phyloP scores from a whole-genome alignment of 306 rosid species.

The Prunus fruticosa region DNA sequence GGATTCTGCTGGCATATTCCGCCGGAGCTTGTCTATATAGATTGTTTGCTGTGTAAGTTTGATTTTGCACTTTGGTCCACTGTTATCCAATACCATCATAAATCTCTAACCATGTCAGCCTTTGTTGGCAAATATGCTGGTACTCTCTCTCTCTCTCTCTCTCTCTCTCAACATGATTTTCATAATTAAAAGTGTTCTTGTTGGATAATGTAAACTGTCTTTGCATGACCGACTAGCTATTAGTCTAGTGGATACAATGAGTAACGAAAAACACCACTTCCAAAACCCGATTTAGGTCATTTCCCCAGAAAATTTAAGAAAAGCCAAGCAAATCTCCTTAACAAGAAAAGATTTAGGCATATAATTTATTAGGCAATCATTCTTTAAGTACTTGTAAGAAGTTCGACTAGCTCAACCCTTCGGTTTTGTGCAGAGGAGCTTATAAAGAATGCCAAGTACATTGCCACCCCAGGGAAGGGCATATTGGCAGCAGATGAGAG shows the following conservation, averaged over 20 bases:
- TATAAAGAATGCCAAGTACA: conserved; percentile 79
- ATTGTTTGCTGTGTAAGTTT: conserved; percentile 21
- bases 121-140: conserved; percentile 93
- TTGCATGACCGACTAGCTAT: too few relatives aligned
- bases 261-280: neutral
- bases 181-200: neutral
- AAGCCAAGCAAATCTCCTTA: neutral
- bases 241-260: neutral
- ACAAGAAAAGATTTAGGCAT: neutral
- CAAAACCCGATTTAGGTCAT: neutral
- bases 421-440: conserved; percentile 57
- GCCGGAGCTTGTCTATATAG: conserved; percentile 41
- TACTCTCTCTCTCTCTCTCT: conserved; percentile 18
- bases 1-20: conserved; percentile 50
- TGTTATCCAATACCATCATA: conserved; percentile 18
- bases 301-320: neutral
- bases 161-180: conserved; percentile 1
- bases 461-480: conserved; percentile 85
- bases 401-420: neutral
- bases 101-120: conserved; percentile 73
- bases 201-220: neutral
- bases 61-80: conserved; percentile 39
- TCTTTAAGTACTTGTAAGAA: neutral
- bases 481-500: conserved; percentile 93
- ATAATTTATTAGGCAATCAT: neutral